Evolutionary conservation across 129 eudicot species (phyloP).

Genomic region (Escallonia herrerae): DNA sequence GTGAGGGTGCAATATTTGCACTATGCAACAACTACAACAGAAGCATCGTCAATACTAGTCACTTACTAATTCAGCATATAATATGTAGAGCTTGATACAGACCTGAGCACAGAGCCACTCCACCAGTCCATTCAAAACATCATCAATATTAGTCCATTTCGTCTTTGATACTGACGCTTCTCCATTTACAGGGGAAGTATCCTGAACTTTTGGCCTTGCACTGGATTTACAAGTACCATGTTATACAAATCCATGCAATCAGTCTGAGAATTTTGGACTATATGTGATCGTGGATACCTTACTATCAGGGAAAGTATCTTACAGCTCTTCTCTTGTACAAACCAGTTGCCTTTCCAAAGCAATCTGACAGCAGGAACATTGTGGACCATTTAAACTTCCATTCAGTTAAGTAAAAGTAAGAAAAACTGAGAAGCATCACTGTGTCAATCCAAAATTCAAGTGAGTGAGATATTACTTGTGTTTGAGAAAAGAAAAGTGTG

Average conservation of each 20-base stretch:
- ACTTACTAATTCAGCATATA: background rate
- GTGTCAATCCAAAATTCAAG: background rate
- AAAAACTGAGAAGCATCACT: background rate
- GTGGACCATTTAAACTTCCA: background rate
- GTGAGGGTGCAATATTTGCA: background rate
- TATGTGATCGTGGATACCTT: constrained; percentile 42
- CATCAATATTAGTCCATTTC: constrained; percentile 48
- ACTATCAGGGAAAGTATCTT: constrained; percentile 81
- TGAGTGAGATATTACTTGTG: too few species aligned
- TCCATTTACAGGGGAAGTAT: constrained; percentile 37
- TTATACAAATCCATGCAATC: background rate
- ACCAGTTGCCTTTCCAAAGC: constrained; percentile 94
- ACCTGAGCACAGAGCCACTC: constrained; percentile 98
- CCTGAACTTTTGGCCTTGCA: constrained; percentile 54
- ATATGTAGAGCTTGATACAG: constrained; percentile 11
- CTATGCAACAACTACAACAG: background rate
- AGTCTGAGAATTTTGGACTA: constrained; percentile 4
- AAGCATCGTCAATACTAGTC: background rate
- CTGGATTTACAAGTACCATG: constrained; percentile 20
- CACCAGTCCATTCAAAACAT: constrained; percentile 80
- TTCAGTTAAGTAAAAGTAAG: constrained; percentile 8
- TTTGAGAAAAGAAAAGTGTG: too few species aligned
- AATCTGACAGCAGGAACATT: constrained; percentile 40
- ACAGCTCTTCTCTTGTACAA: constrained; percentile 90
- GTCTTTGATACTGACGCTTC: constrained; percentile 61